Evolutionary conservation across 768 basidiomycete genomes (phyloP), one percentile per base, ranked within the genome.

Genomic region (Mycena vitilis): DNA sequence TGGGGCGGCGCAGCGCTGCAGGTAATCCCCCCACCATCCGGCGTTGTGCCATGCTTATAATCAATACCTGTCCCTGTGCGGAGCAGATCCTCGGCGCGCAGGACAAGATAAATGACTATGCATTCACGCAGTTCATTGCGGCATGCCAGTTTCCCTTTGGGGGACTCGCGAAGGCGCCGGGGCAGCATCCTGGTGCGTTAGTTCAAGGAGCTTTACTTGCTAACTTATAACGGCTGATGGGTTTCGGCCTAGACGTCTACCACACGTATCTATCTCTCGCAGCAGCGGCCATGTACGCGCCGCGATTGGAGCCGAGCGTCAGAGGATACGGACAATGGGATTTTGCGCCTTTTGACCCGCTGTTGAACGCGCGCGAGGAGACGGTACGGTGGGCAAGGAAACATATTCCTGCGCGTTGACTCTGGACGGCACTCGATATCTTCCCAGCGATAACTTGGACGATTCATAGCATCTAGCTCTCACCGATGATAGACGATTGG

Each of bases 241-340:
- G 2, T 8, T 8, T 40, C 40, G 4, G 4, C 10, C 11, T 40
- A 92, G 97, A 99, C 81, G 95, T 96, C 0, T 97, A 95, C 75
- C 97, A 99, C 73, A 98, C 96, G 0, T 99, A 98, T 76, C 82
- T 98, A 36, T 89, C 94, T 1, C 80, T 98, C 38, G 96, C 97
- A 0, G 91, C 94, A 0, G 74, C 96, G n/a, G 84, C 94, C 2
- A 85, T 96, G 76, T 88, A 87, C 77, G 81, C 87, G 37, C 85
- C 86, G 25, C 75, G 75, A 4, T 63, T 73, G 23, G 77, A 78
- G 4, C 8, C 23, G 12, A 78, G 75, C 8, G 78, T 75, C 30
- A 75, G 63, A 12, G 54, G 38, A 37, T 65, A 76, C 44, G 65
- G 67, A 48, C 75, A 30, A 72, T 92, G 91, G 90, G 79, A 75